phyloP scores from a whole-genome alignment of 176 grass and related monocot genomes.

The Eleusine coracana region DNA sequence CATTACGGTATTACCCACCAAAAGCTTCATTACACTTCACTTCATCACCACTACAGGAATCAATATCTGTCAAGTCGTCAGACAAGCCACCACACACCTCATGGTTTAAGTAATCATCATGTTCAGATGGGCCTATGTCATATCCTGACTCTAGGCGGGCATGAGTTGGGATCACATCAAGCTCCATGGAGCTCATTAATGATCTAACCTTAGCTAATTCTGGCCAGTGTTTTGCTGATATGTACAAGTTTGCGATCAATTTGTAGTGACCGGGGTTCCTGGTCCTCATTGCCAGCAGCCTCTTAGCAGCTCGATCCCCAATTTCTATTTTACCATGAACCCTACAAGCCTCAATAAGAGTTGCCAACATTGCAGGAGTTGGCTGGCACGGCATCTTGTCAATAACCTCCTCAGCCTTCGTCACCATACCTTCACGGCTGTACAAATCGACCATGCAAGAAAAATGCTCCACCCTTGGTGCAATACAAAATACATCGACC shows the following conservation, averaged over 20 bases:
- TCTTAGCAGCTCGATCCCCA: constrained; percentile 63
- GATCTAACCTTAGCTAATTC: constrained; percentile 65
- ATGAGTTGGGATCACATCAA: constrained; percentile 60
- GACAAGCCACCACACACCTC: background rate
- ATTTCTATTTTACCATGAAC: constrained; percentile 56
- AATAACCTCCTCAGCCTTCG: constrained; percentile 58
- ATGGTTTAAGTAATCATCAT: constrained; percentile 32
- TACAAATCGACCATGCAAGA: constrained; percentile 73
- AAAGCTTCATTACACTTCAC: constrained; percentile 51
- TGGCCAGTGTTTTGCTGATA: constrained; percentile 60
- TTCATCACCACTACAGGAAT: constrained; percentile 55
- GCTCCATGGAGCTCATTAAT: constrained; percentile 51
- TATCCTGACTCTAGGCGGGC: constrained; percentile 41
- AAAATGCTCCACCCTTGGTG: constrained; percentile 62
- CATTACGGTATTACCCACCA: constrained; percentile 34
- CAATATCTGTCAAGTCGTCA: constrained; percentile 38
- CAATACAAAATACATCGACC: constrained; percentile 51
- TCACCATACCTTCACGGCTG: constrained; percentile 57
- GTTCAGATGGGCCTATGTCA: constrained; percentile 23
- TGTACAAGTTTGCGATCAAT: constrained; percentile 65
- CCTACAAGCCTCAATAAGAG: constrained; percentile 59
- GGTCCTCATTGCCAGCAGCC: constrained; percentile 57
- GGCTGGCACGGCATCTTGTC: constrained; percentile 54
- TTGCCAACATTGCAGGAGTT: constrained; percentile 72
- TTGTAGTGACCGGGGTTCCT: constrained; percentile 62